These are phyloP conservation scores for Sclerotinia nivalis DNA, from an alignment of 2,329 filamentous ascomycete species.

Conservation along the genomic window DNA sequence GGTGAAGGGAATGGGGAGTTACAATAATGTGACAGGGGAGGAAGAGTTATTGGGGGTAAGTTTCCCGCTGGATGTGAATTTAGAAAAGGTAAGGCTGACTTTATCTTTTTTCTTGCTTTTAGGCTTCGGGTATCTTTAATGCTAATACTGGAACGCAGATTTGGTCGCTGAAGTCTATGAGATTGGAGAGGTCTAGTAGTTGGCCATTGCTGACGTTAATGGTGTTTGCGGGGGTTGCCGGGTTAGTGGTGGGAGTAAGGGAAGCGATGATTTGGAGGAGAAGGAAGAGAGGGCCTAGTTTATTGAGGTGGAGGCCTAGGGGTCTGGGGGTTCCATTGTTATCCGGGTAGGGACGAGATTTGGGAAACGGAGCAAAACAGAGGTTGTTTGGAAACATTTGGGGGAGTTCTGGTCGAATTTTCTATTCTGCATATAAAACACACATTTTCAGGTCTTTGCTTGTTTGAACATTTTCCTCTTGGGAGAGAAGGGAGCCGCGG, in stretches of 20 bases:
- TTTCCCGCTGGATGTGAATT: constrained; percentile 14
- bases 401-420: constrained; percentile 1
- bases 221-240: constrained; percentile 4
- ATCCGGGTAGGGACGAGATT: constrained; percentile 2
- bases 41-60: constrained; percentile 20
- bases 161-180: constrained; percentile 17
- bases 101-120: background rate
- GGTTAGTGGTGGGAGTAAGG: constrained; percentile 17
- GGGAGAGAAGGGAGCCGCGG: too few species aligned
- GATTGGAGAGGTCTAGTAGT: constrained; percentile 11
- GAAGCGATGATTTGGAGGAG: constrained; percentile 16
- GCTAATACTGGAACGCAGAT: constrained; percentile 19
- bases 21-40: background rate
- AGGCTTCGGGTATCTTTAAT: constrained; percentile 16
- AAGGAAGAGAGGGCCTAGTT: constrained; percentile 12
- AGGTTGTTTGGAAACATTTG: too few species aligned
- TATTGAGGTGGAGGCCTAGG: constrained; percentile 11
- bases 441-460: background rate
- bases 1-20: constrained; percentile 11
- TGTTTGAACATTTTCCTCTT: background rate
- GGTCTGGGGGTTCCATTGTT: constrained; percentile 18
- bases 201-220: constrained; percentile 16
- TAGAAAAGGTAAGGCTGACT: constrained; percentile 21
- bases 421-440: background rate
- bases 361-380: background rate